Conservation (phyloP, 768 basidiomycete species). For the Leccinellum albellum region DNA sequence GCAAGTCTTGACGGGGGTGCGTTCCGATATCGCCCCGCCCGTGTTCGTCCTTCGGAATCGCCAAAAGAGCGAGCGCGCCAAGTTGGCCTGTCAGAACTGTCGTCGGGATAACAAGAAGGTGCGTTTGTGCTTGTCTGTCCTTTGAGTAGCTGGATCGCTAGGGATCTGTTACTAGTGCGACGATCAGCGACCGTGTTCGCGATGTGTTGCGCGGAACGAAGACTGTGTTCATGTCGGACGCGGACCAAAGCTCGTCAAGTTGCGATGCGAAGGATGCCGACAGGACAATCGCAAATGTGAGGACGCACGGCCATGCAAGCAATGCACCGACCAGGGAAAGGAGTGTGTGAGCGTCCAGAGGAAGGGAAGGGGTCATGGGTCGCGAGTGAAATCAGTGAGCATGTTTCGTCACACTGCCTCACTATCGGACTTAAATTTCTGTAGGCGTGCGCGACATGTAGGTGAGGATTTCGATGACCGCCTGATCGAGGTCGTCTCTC, state of each 20-base stretch:
- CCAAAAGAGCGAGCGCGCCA: slow-evolving; percentile 47
- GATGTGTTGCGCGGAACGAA: slow-evolving; percentile 52
- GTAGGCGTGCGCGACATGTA: slow-evolving; percentile 61
- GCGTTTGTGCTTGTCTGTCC: slow-evolving; percentile 3
- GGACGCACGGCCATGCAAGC: slow-evolving; percentile 52
- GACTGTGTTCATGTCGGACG: slow-evolving; percentile 56
- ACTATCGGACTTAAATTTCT: slow-evolving; percentile 9
- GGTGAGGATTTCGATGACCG: slow-evolving; percentile 34
- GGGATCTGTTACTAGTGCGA: slow-evolving; percentile 44
- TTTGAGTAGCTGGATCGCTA: background rate
- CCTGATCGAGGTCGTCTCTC: slow-evolving; percentile 10
- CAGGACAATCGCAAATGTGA: slow-evolving; percentile 57
- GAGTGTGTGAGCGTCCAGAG: slow-evolving; percentile 49
- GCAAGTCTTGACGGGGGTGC: slow-evolving; percentile 18
- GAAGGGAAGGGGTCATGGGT: slow-evolving; percentile 55
- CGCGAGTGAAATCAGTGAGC: slow-evolving; percentile 58
- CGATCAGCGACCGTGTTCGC: slow-evolving; percentile 57
- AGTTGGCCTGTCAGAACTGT: slow-evolving; percentile 57
- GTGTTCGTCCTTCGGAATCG: slow-evolving; percentile 25
- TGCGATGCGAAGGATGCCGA: slow-evolving; percentile 58
- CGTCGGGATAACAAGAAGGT: slow-evolving; percentile 68
- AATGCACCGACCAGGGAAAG: slow-evolving; percentile 45
- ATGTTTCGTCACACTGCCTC: slow-evolving; percentile 6
- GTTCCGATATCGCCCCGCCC: slow-evolving; percentile 24
- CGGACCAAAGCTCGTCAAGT: slow-evolving; percentile 53